Conservation (phyloP, 805 yeast genomes). For the Wickerhamiella musiphila region DNA sequence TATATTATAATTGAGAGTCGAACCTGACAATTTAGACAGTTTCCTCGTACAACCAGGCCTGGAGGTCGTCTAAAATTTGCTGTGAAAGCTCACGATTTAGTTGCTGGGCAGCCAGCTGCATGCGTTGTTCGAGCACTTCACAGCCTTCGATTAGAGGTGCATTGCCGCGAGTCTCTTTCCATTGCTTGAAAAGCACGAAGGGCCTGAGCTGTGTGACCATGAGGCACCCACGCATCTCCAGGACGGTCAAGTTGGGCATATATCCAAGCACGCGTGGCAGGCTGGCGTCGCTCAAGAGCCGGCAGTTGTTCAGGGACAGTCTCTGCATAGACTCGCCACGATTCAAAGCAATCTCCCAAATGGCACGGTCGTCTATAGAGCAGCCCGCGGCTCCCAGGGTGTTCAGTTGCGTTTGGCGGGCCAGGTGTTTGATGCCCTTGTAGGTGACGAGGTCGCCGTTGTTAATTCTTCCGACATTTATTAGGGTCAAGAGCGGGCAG, state of each 20-base stretch:
- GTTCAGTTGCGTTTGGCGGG: slow-evolving; percentile 36
- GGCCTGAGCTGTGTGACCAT: slow-evolving; percentile 43
- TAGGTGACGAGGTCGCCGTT: slow-evolving; percentile 56
- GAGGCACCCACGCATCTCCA: slow-evolving; percentile 54
- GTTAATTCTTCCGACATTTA: slow-evolving; percentile 68
- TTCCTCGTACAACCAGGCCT: slow-evolving; percentile 29
- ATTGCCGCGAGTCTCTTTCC: slow-evolving; percentile 22
- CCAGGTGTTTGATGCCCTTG: slow-evolving; percentile 40
- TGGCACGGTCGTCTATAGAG: slow-evolving; percentile 50
- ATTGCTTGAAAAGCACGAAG: slow-evolving; percentile 44
- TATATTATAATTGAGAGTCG: too few relatives aligned
- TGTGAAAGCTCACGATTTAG: slow-evolving; percentile 41
- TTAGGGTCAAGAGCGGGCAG: slow-evolving; percentile 38
- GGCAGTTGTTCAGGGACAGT: slow-evolving; percentile 61
- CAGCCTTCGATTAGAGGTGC: slow-evolving; percentile 63
- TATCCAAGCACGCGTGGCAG: slow-evolving; percentile 37
- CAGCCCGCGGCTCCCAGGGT: slow-evolving; percentile 89
- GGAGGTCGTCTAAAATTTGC: slow-evolving; percentile 43
- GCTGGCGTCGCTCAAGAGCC: slow-evolving; percentile 36
- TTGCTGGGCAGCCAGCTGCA: slow-evolving; percentile 42
- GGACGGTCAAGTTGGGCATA: slow-evolving; percentile 45
- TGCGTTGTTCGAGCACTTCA: slow-evolving; percentile 41
- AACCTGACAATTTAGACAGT: too few relatives aligned
- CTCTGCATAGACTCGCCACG: slow-evolving; percentile 38
- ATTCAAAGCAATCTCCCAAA: slow-evolving; percentile 61